Evolutionary conservation across 2,329 filamentous ascomycete genomes (phyloP), one percentile per base, ranked within the genome.

Genomic region (Aureobasidium sp.): DNA sequence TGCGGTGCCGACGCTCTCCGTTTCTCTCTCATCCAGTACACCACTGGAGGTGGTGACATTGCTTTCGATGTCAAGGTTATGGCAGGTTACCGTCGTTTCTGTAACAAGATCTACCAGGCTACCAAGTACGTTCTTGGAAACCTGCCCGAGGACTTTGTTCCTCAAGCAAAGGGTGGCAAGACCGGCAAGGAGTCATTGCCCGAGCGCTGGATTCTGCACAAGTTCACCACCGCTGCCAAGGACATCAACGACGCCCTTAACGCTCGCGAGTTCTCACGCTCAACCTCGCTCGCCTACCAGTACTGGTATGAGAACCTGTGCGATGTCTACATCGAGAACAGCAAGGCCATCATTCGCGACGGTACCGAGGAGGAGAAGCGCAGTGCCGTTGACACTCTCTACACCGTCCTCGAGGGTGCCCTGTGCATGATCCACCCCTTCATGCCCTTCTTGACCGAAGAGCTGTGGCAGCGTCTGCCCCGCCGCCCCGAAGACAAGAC

Each of bases 91-190:
- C 87, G 93, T 64, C 88, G 91, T 71, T 97, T 97, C 83, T 97
- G 92, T 73, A 96, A 96, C 82, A 96, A 96, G 81, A 95, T 92
- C 70, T 97, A 94, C 79, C 91, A 97, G 78, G 94, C 94, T 50
- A 95, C 89, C 64, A 97, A 97, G 77, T 99, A 90, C 71, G 91
- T 96, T 25, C 83, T 97, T 52, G 88, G 89, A 66, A 90, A 88
- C 67, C 76, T 94, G 53, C 84, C 82, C 10, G 74, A 81, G 59
- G 83, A 86, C 70, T 92, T 89, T 70, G 79, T 80, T 16, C 88
- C 86, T 11, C 78, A 78, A 65, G 77, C 79, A 58, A 77, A 77
- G 39, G 75, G 75, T 42, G 74, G 76, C 41, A 82, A 83, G 64
- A 82, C 81, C 21, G 84, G 84, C 61, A 82, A 84, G 66, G 86